Conservation (phyloP, 306 rosid genomes). For the Vicia villosa region DNA sequence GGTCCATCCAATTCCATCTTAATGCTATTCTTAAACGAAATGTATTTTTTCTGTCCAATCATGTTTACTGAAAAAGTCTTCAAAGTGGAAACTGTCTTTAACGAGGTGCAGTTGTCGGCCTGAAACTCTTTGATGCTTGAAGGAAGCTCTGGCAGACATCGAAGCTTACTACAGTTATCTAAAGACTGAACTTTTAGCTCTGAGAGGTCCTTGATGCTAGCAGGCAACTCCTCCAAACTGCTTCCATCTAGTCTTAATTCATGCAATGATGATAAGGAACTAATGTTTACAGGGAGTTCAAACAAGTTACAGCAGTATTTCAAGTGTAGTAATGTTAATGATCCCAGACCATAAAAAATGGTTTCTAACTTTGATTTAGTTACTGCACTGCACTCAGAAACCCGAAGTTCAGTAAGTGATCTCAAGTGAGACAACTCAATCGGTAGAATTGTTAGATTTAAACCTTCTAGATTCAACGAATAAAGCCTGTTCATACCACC, state of each 20-base stretch:
- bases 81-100: slow-evolving; percentile 8
- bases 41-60: neutral
- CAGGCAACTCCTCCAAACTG: slow-evolving; percentile 26
- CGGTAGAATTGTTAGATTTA: neutral
- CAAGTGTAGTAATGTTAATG: neutral
- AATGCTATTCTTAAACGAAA: neutral
- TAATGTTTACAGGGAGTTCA: slow-evolving; percentile 24
- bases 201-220: slow-evolving; percentile 15
- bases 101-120: slow-evolving; percentile 25
- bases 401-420: neutral
- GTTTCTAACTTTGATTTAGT: neutral
- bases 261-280: neutral
- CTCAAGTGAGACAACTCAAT: neutral
- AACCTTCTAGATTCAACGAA: neutral
- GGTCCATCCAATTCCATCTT: too few species aligned
- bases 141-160: slow-evolving; percentile 41
- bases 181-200: neutral
- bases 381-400: neutral
- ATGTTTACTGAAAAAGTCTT: neutral
- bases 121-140: neutral
- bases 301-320: neutral
- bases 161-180: slow-evolving; percentile 2
- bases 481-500: neutral
- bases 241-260: slow-evolving; percentile 1
- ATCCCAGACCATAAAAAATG: neutral